Evolutionary conservation across 495 filamentous ascomycete species (phyloP), one percentile per base, ranked within the genome.

Genomic region (Bacidia gigantensis): DNA sequence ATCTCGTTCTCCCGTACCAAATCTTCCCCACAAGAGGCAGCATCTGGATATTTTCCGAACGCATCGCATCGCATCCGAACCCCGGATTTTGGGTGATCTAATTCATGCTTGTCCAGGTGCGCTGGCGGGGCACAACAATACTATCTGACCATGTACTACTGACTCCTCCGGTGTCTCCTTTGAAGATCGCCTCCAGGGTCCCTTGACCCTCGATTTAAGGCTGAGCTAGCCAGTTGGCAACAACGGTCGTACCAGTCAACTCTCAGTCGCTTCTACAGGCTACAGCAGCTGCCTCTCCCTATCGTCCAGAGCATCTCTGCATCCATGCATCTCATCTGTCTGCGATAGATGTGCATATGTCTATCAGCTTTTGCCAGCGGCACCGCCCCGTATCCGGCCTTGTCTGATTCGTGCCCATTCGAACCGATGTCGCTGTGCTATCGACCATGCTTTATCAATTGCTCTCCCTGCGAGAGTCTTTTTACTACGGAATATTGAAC

Each of bases 131-230:
- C 7, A 35, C 29, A 35, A 5, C 29, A 7, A 14, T 35, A n/a
- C n/a, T n/a, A n/a, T n/a, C n/a, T n/a, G n/a, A n/a, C n/a, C n/a
- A n/a, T n/a, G n/a, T n/a, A n/a, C n/a, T n/a, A n/a, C n/a, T n/a
- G n/a, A n/a, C n/a, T n/a, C n/a, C n/a, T n/a, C n/a, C n/a, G n/a
- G 29, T 35, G 29, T 14, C 29, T 35, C 29, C 29, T 14, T 35
- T 14, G 29, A 35, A n/a, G 44, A 47, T 47, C 44, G 44, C 17
- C 44, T n/a, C 44, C 44, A 47, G 14, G 14, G 44, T 50, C 47
- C 47, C 47, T 50, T 50, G 25, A 50, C 47, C 47, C 47, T 50
- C 38, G 25, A 50, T 38, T 32, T 50, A 50, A 38, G 47, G 47
- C 47, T 50, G 45, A 48, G 26, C 46, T 50, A 50, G 47, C 47